Evolutionary conservation across 1,284 basidiomycete species (phyloP), one percentile per base, ranked within the genome.

Genomic region (Malassezia caprae): DNA sequence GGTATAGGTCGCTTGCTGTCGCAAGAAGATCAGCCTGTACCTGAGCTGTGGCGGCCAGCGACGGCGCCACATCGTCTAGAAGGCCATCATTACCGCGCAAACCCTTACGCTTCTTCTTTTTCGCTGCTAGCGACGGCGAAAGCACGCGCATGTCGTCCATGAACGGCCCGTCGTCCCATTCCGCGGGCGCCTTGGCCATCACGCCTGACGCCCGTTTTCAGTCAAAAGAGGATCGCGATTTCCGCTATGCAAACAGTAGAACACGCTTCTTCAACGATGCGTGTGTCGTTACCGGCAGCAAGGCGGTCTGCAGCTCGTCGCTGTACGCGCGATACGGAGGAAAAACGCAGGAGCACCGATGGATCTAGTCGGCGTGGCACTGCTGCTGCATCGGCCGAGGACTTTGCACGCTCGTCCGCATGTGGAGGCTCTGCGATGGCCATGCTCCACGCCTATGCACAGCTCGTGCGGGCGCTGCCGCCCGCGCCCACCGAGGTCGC

Each of bases 1-100:
- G 62, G 45, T 72, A 73, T 15, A 73, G 61, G 37, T 73, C 72
- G 48, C 67, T 69, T 17, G 72, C 72, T 11, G 72, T 70, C 28
- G 67, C 64, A 39, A 73, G 42, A 21, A 73, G 63, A 53, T 73
- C 70, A 0, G 69, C 66, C 58, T 73, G 71, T 2, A 68, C 69
- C 56, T 70, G 66, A 10, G 67, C 65, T 37, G 67, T 57, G 10
- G 70, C 65, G 7, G 64, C 62, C 19, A 62, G 59, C 39, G 63
- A 31, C 40, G 50, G 37, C 8, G 49, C 49, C 17, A 23, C 24
- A 34, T 45, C 42, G 35, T 55, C 49, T 13, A 46, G 19, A 8
- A 37, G 15, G 27, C 28, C 21, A 27, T 24, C 42, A 24, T 13
- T 23, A 4, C 15, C 39, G 19, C 26, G 35, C 28, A 40, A 44